These are phyloP conservation scores for Talaromyces trachyspermus DNA, from an alignment of 495 filamentous ascomycete genomes.

Conservation along the genomic window DNA sequence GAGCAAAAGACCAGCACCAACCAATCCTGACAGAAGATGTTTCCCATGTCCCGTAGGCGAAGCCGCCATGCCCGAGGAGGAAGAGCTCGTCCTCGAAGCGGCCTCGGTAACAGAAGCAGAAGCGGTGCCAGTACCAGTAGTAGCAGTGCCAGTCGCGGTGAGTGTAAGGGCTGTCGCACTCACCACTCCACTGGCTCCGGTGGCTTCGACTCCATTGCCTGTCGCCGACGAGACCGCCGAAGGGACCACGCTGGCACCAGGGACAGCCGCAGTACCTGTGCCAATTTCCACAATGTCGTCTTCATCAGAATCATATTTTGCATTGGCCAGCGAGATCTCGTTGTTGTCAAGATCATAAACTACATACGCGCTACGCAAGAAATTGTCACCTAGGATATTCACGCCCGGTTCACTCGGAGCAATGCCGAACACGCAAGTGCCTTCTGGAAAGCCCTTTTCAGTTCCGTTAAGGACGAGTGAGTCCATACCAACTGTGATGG, in stretches of 20 bases:
- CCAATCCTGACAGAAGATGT: slow-evolving; percentile 17
- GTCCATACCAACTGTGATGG: slow-evolving; percentile 19
- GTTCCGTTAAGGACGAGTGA: slow-evolving; percentile 16
- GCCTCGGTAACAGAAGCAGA: neutral
- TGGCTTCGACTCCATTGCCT: slow-evolving; percentile 9
- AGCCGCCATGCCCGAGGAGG: slow-evolving; percentile 6
- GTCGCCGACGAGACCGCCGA: slow-evolving; percentile 45
- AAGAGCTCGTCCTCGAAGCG: neutral
- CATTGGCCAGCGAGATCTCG: slow-evolving; percentile 68
- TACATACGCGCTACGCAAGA: slow-evolving; percentile 82
- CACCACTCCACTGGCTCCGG: neutral
- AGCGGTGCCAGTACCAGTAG: neutral
- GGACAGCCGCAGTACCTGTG: slow-evolving; percentile 52
- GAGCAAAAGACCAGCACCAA: slow-evolving; percentile 17
- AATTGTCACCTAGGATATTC: slow-evolving; percentile 76
- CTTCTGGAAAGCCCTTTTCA: slow-evolving; percentile 8
- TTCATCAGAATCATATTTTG: slow-evolving; percentile 61
- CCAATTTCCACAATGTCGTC: slow-evolving; percentile 63
- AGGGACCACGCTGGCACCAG: slow-evolving; percentile 54
- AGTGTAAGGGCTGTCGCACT: slow-evolving; percentile 12
- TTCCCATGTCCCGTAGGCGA: slow-evolving; percentile 14
- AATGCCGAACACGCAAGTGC: slow-evolving; percentile 61
- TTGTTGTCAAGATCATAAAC: slow-evolving; percentile 82
- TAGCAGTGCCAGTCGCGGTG: neutral
- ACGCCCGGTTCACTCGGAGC: slow-evolving; percentile 47